Conservation (phyloP, 169 alveolate genomes). For the Plasmodium coatneyi region DNA sequence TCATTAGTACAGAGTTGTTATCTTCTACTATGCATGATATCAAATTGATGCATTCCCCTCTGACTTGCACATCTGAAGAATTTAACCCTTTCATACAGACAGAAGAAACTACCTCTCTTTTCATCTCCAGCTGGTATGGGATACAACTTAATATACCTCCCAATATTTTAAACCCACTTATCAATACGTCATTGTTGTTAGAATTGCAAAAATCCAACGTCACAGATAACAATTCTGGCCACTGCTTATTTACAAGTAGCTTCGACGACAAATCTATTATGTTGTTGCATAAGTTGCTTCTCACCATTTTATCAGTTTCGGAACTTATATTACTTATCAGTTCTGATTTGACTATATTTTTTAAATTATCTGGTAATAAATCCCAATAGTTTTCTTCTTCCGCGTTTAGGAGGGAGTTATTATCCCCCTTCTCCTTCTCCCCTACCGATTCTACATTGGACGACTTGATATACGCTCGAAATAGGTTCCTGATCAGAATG, state of each 20-base stretch:
- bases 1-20: slow-evolving; percentile 72
- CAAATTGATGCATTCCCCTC: slow-evolving; percentile 83
- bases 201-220: slow-evolving; percentile 80
- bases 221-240: slow-evolving; percentile 84
- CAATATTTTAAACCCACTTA: slow-evolving; percentile 82
- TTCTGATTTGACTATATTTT: slow-evolving; percentile 78
- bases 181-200: slow-evolving; percentile 79
- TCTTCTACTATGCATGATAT: slow-evolving; percentile 79
- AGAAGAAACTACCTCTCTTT: slow-evolving; percentile 66
- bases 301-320: slow-evolving; percentile 79
- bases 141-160: slow-evolving; percentile 82
- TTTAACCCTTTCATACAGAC: slow-evolving; percentile 79
- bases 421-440: slow-evolving; percentile 79
- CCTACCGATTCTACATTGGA: slow-evolving; percentile 76
- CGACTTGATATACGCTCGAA: slow-evolving; percentile 79
- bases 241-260: slow-evolving; percentile 76
- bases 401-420: slow-evolving; percentile 53
- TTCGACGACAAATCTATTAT: slow-evolving; percentile 80
- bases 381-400: slow-evolving; percentile 73
- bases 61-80: slow-evolving; percentile 76
- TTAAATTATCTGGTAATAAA: slow-evolving; percentile 64
- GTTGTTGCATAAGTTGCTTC: slow-evolving; percentile 84
- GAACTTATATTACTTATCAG: slow-evolving; percentile 76
- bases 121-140: slow-evolving; percentile 74
- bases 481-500: slow-evolving; percentile 78